Evolutionary conservation across 2,329 filamentous ascomycete genomes (phyloP).

Genomic region (Aureobasidium sp.): DNA sequence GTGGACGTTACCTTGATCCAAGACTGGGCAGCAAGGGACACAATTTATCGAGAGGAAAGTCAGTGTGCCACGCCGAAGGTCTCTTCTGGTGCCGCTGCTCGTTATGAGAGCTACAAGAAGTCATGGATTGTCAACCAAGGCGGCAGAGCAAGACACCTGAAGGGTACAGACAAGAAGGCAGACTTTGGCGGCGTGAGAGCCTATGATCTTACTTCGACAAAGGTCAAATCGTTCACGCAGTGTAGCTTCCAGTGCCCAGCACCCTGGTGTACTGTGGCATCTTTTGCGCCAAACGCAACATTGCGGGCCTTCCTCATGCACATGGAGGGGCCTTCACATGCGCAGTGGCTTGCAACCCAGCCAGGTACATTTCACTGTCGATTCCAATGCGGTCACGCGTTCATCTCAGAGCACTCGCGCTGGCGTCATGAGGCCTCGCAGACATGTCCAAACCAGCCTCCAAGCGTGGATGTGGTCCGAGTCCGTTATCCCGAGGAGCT

Average conservation of each 20-base stretch:
- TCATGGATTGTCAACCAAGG: no score
- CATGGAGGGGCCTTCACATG: not conserved
- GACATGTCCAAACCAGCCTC: not conserved
- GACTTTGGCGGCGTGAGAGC: not conserved
- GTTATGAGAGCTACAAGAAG: no score
- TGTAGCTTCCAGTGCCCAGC: not conserved
- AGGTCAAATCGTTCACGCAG: not conserved
- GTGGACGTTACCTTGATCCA: no score
- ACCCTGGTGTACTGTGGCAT: not conserved
- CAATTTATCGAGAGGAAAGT: no score
- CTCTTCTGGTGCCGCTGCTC: no score
- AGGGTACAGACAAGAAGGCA: no score
- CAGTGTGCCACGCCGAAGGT: no score
- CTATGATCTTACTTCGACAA: not conserved
- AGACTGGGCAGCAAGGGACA: no score
- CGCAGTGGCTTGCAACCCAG: not conserved
- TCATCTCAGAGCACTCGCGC: not conserved
- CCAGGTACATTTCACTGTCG: not conserved
- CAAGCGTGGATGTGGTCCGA: no score
- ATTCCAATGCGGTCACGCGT: not conserved
- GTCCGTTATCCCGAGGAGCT: not conserved
- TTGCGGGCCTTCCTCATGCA: not conserved
- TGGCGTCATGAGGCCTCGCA: not conserved
- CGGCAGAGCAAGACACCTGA: no score
- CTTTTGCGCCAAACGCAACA: not conserved